Evolutionary conservation across 176 grass and related monocot species (phyloP).

Genomic region (Ananas comosus): DNA sequence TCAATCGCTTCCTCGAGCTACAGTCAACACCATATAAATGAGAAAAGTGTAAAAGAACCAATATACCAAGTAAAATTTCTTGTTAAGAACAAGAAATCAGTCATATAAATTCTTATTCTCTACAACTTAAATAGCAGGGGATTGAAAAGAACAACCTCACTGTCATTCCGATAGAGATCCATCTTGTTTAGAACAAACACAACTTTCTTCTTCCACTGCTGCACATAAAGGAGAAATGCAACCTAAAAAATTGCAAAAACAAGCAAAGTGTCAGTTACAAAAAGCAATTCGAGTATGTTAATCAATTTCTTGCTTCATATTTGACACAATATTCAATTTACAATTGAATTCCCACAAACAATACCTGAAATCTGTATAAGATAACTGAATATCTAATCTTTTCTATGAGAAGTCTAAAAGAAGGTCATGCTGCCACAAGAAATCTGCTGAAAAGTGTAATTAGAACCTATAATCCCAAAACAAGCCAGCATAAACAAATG

Average conservation of each 20-base stretch:
- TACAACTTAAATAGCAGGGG: slow-evolving; percentile 16
- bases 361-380: too few relatives aligned
- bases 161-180: slow-evolving; percentile 72
- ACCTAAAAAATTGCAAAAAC: slow-evolving; percentile 49
- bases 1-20: slow-evolving; percentile 88
- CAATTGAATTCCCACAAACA: too few relatives aligned
- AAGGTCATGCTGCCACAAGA: too few relatives aligned
- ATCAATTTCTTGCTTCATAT: not conserved
- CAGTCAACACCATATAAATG: slow-evolving; percentile 24
- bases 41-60: slow-evolving; percentile 21
- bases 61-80: slow-evolving; percentile 6
- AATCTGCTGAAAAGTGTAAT: too few relatives aligned
- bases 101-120: not conserved
- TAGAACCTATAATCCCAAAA: too few relatives aligned
- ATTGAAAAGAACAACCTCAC: slow-evolving; percentile 50
- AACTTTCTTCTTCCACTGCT: slow-evolving; percentile 99
- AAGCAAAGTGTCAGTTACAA: slow-evolving; percentile 13
- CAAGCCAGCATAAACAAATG: too few relatives aligned
- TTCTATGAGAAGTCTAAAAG: too few relatives aligned
- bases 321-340: too few relatives aligned
- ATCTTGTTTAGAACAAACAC: slow-evolving; percentile 94
- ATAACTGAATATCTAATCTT: too few relatives aligned
- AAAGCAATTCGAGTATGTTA: slow-evolving; percentile 4
- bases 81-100: not conserved
- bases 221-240: slow-evolving; percentile 74